These are phyloP conservation scores for Fusarium citri DNA, from an alignment of 2,329 filamentous ascomycete genomes.

Conservation along the genomic window DNA sequence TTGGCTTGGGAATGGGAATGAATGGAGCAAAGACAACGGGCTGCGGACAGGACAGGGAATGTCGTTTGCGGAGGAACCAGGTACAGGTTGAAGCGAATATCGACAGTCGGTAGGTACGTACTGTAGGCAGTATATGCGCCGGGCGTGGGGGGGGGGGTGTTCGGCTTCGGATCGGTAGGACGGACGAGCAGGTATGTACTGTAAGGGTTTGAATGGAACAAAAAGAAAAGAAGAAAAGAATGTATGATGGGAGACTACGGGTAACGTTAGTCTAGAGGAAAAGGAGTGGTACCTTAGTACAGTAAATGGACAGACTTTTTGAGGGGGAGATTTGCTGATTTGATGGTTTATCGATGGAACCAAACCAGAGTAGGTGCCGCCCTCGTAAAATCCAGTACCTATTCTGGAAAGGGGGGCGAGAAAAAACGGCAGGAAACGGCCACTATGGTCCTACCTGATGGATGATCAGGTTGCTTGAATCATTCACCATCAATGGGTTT, in stretches of 20 bases:
- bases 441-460: neutral
- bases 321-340: slow-evolving; percentile 38
- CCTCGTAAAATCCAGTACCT: slow-evolving; percentile 11
- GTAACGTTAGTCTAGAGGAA: slow-evolving; percentile 15
- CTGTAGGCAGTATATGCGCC: slow-evolving; percentile 15
- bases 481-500: slow-evolving; percentile 12
- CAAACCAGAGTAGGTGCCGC: slow-evolving; percentile 24
- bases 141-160: slow-evolving; percentile 6
- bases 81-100: slow-evolving; percentile 23
- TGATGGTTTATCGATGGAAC: slow-evolving; percentile 23
- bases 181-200: neutral
- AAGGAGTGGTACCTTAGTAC: slow-evolving; percentile 9
- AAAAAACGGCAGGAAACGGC: slow-evolving; percentile 32
- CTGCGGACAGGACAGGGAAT: slow-evolving; percentile 26
- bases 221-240: slow-evolving; percentile 13
- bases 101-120: slow-evolving; percentile 18
- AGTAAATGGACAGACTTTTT: slow-evolving; percentile 3
- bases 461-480: slow-evolving; percentile 25
- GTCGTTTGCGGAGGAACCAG: slow-evolving; percentile 34
- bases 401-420: slow-evolving; percentile 37
- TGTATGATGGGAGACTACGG: slow-evolving; percentile 14
- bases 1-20: slow-evolving; percentile 14
- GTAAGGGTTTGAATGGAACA: slow-evolving; percentile 10
- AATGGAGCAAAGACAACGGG: slow-evolving; percentile 10
- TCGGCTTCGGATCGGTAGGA: neutral